A percentile compares a stretch with the other conserved stretches of the same genome.
Conservation (phyloP, 1,139 yeast genomes). For the Nadsonia starkeyi-henricii region DNA sequence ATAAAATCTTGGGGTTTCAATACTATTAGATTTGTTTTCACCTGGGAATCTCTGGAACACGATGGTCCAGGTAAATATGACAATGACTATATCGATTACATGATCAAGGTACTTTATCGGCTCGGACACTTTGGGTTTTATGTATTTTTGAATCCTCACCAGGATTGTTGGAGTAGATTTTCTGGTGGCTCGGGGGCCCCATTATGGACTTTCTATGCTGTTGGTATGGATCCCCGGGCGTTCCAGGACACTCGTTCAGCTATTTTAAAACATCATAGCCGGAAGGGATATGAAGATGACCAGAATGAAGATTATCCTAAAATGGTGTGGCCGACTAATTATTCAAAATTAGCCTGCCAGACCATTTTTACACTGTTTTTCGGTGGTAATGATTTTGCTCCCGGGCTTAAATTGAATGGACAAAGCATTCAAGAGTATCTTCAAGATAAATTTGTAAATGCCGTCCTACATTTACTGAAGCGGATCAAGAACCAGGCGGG, state of each 20-base stretch:
- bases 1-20: slow-evolving; percentile 76
- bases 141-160: slow-evolving; percentile 80
- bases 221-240: slow-evolving; percentile 68
- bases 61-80: slow-evolving; percentile 79
- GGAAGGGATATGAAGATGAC: slow-evolving; percentile 6
- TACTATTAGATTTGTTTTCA: slow-evolving; percentile 57
- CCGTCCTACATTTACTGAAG: slow-evolving; percentile 40
- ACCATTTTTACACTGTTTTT: slow-evolving; percentile 82
- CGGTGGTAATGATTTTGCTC: slow-evolving; percentile 60
- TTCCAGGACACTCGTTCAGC: slow-evolving; percentile 63
- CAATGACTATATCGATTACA: slow-evolving; percentile 57
- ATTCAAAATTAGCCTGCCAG: slow-evolving; percentile 57
- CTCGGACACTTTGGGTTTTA: slow-evolving; percentile 55
- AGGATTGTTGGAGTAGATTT: slow-evolving; percentile 86
- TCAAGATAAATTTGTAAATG: slow-evolving; percentile 44
- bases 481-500: slow-evolving; percentile 36
- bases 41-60: slow-evolving; percentile 93
- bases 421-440: slow-evolving; percentile 61
- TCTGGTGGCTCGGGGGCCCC: slow-evolving; percentile 97
- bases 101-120: slow-evolving; percentile 45
- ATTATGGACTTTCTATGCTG: slow-evolving; percentile 89
- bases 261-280: slow-evolving; percentile 44
- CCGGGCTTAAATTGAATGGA: slow-evolving; percentile 50
- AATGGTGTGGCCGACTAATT: slow-evolving; percentile 92
- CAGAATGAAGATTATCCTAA: slow-evolving; percentile 46